Evolutionary conservation across 192 early-diverging fungal genomes (phyloP), one percentile per base, ranked within the genome.

Genomic region (Helicostylum pulchrum): DNA sequence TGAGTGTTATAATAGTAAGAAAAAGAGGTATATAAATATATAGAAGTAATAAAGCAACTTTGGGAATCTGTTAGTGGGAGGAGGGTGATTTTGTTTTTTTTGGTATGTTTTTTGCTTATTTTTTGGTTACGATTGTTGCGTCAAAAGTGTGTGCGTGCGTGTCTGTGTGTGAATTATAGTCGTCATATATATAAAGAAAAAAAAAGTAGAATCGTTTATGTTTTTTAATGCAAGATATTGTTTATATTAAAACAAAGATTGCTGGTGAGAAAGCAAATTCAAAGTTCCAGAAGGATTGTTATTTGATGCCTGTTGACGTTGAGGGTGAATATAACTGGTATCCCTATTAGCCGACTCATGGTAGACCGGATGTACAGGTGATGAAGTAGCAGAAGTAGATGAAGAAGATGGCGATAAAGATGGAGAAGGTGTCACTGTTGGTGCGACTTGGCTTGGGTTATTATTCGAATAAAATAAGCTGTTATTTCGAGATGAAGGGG

Each of bases 331-430:
- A 59, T 59, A 56, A 30, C 54, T 56, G 31, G n/a, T 34, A 36
- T 56, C 31, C 9, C 19, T 59, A 43, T 39, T 44, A 26, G 21
- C 36, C n/a, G 57, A 45, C 19, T 44, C 57, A 59, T 59, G 57
- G 43, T 59, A 59, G 21, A 21, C 57, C 44, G 57, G 57, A 42
- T 59, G 57, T 45, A 45, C 39, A 45, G 57, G 57, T 59, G 57
- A 59, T 59, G 57, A 59, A 20, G 43, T 44, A 15, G 57, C 43
- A 23, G 57, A 59, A 43, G 57, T 59, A 12, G 57, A 59, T 7
- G 57, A 59, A 20, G 57, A 59, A 21, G 57, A 59, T 45, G 57
- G 57, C 23, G 57, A 59, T 59, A 59, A 45, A 12, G 57, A 59
- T 20, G 57, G 57, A 21, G 57, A 59, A 17, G 57, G 21, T 9